Evolutionary conservation across 495 filamentous ascomycete genomes (phyloP), one percentile per base, ranked within the genome.

Genomic region (Penicillium mononematosum): DNA sequence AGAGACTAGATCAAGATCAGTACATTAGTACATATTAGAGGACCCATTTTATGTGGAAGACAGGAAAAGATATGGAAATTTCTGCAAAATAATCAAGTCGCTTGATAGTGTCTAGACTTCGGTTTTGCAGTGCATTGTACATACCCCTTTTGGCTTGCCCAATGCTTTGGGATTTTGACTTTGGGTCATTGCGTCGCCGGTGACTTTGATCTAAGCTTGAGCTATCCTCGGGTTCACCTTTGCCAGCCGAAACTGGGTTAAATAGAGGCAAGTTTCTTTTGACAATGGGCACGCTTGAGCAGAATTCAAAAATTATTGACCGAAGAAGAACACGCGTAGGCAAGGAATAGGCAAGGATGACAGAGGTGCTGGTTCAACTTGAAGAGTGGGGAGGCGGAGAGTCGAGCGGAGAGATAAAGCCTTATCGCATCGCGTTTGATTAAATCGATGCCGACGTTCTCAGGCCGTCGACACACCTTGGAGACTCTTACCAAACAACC

Each of bases 1-100:
- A 78, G 46, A 8, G 75, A 78, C 75, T 78, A 53, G 16, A 50
- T 59, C 14, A 50, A 45, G 9, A 39, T n/a, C 44, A 11, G 48
- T 2, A 29, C 27, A 29, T 29, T 2, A 29, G 27, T 29, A 29
- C 25, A 27, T 34, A 29, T 51, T 46, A 50, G 53, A 57, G 43
- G 25, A 52, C 14, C n/a, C 3, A 16, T 14, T 24, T 36, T 3
- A 38, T 25, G 17, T 41, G 29, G 22, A 32, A 34, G 20, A n/a
- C 22, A 22, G 50, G 19, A 12, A 32, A 22, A n/a, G 16, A 27
- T n/a, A 16, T 47, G 42, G 48, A 39, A 5, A 19, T 8, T 14
- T 12, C 2, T 34, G 16, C 7, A n/a, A 50, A 27, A 11, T 36
- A 16, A 27, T 11, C 7, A 29, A 44, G 27, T 34, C 12, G 20